These are phyloP conservation scores for Condylostoma magnum DNA, from an alignment of 169 alveolate species.

Conservation along the genomic window DNA sequence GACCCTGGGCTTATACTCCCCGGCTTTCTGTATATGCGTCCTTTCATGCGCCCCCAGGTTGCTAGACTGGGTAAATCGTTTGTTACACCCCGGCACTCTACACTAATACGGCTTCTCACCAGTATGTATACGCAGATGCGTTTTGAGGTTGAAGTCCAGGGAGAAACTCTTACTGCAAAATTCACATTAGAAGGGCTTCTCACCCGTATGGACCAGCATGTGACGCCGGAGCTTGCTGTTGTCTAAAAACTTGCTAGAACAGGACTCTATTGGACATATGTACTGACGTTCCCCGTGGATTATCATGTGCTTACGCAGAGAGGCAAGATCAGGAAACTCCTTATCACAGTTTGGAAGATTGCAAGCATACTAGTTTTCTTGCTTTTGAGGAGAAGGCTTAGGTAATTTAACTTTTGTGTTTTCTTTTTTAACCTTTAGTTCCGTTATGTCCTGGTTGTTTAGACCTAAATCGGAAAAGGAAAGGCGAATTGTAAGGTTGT, in stretches of 20 bases:
- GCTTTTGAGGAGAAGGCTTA: no score
- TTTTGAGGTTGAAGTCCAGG: conserved; percentile 74
- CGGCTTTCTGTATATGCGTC: conserved; percentile 58
- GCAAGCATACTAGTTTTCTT: no score
- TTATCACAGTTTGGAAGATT: conserved; percentile 68
- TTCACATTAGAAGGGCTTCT: conserved; percentile 77
- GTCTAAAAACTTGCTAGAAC: conserved; percentile 79
- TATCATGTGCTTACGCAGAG: conserved; percentile 37
- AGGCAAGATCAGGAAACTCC: conserved; percentile 65
- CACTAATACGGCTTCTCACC: conserved; percentile 87
- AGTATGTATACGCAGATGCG: conserved; percentile 82
- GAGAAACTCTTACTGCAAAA: conserved; percentile 80
- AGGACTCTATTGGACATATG: conserved; percentile 73
- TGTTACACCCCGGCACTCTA: conserved; percentile 74
- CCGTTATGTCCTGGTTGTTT: no score
- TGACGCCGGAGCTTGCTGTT: conserved; percentile 81
- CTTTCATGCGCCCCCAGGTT: conserved; percentile 82
- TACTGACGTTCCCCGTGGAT: conserved; percentile 36
- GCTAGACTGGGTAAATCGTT: conserved; percentile 78
- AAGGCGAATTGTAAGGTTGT: no score
- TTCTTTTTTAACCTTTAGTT: no score
- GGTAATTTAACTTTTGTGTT: no score
- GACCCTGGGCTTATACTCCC: background rate
- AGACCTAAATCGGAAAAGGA: no score
- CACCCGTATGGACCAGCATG: conserved; percentile 81